Percentiles rank a stretch among this genome's conserved stretches.
Conservation (phyloP, 495 filamentous ascomycete genomes). For the Podospora conica region DNA sequence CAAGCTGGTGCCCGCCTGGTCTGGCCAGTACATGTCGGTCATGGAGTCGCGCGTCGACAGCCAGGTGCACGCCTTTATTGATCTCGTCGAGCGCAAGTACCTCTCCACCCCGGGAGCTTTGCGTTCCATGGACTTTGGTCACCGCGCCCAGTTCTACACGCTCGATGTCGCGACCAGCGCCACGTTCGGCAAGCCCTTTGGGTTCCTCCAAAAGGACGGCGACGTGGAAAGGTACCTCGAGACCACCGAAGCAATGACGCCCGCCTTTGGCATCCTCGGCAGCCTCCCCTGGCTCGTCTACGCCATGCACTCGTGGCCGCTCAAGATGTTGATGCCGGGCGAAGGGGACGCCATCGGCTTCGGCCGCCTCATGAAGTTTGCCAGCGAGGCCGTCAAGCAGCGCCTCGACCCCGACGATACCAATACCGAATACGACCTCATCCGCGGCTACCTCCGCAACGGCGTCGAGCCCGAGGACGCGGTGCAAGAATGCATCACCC, state of each 20-base stretch:
- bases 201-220: conserved; percentile 4
- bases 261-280: conserved; percentile 3
- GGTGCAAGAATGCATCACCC: conserved; percentile 4
- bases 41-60: conserved; percentile 6
- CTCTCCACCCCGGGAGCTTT: neutral
- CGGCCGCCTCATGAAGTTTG: conserved; percentile 23
- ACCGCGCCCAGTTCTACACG: conserved; percentile 5
- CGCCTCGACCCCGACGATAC: neutral
- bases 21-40: neutral
- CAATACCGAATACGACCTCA: conserved; percentile 7
- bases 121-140: conserved; percentile 4
- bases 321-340: conserved; percentile 14
- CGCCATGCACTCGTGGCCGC: conserved; percentile 11
- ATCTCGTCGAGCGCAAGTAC: conserved; percentile 1
- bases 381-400: conserved; percentile 3
- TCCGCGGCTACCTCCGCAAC: neutral
- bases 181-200: conserved; percentile 1
- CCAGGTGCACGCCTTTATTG: conserved; percentile 4
- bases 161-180: conserved; percentile 1
- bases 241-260: conserved; percentile 4
- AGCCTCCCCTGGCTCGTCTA: conserved; percentile 5
- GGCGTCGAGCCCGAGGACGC: conserved; percentile 9
- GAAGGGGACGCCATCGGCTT: conserved; percentile 23
- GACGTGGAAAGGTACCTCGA: conserved; percentile 9
- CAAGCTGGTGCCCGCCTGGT: conserved; percentile 1